A percentile compares a stretch with the other conserved stretches of the same genome.
These are phyloP conservation scores for Yarrowia alimentaria DNA, from an alignment of 805 yeast species.

Conservation along the genomic window DNA sequence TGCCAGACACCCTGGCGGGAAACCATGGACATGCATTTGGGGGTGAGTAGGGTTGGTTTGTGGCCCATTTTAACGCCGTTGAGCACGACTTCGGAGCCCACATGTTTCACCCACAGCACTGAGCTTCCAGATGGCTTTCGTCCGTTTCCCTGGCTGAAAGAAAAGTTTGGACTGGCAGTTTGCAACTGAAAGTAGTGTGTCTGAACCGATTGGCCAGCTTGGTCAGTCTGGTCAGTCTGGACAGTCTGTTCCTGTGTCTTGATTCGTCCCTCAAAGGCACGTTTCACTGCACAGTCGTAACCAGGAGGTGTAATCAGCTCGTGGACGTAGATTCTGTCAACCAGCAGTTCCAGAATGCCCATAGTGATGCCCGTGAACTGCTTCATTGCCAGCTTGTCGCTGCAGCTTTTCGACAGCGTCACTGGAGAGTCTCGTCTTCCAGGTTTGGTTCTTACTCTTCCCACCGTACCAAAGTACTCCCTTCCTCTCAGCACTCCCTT, in stretches of 20 bases:
- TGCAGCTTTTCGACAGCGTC: constrained; percentile 79
- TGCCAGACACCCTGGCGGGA: constrained; percentile 7
- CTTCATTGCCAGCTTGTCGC: constrained; percentile 71
- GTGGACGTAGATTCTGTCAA: constrained; percentile 35
- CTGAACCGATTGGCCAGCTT: too few species aligned
- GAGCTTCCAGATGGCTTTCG: constrained; percentile 1
- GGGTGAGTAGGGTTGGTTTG: background rate
- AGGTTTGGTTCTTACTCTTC: constrained; percentile 85
- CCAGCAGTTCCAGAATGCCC: constrained; percentile 35
- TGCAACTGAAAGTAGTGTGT: constrained; percentile 11
- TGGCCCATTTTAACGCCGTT: constrained; percentile 28
- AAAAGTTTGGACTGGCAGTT: background rate
- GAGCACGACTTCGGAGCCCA: constrained; percentile 39
- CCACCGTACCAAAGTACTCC: constrained; percentile 52
- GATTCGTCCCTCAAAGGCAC: constrained; percentile 38
- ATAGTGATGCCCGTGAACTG: constrained; percentile 47
- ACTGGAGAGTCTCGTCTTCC: constrained; percentile 77
- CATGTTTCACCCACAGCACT: constrained; percentile 42
- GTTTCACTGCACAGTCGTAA: constrained; percentile 29
- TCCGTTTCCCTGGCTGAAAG: constrained; percentile 28
- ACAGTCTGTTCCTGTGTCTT: too few species aligned
- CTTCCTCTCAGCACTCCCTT: constrained; percentile 56
- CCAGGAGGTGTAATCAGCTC: constrained; percentile 37
- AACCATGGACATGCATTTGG: background rate
- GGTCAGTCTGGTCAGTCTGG: too few species aligned